Evolutionary conservation across 257 asterid genomes (phyloP), one percentile per base, ranked within the genome.

Genomic region (Haberlea rhodopensis): DNA sequence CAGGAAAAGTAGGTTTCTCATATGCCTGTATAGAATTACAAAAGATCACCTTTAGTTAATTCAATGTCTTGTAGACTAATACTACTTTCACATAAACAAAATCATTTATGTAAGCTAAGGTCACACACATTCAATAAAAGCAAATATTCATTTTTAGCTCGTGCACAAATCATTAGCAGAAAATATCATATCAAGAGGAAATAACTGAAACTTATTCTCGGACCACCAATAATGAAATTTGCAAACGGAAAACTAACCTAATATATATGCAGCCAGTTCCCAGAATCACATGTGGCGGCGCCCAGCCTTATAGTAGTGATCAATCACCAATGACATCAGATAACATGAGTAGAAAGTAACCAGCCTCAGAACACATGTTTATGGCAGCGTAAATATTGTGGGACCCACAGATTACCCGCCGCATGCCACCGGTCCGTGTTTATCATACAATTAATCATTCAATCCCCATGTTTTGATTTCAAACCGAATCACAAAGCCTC

Each of bases 361-460:
- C 6, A 92, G 74, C 99, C 99, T 55, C 96, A 81, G 81, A 92
- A 92, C 0, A 84, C 92, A 72, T n/a, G n/a, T n/a, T n/a, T 84
- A 92, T 24, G 97, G 99, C 83, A 92, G 69, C 57, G 96, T 89
- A 60, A 89, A 80, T 56, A 89, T 75, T 8, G 94, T 84, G 62
- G 99, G 97, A 2, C 99, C 99, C 73, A 92, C 73, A 92, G 69
- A 69, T 92, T 97, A 65, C 71, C 89, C 22, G 96, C 99, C 3
- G 99, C 99, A 70, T 92, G 99, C 95, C 95, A 92, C 99, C 99
- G 89, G 67, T 85, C 73, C 60, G 96, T 95, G 13, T n/a, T n/a
- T 11, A 62, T 18, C 59, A 21, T 15, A 16, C 6, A 29, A 24
- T 21, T 4, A 43, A 43, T 43, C 51, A 13, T 15, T 43, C 20